Percentiles rank a stretch among this genome's conserved stretches.
Conservation (phyloP, 148 eudicot species). For the Camellia japonica region DNA sequence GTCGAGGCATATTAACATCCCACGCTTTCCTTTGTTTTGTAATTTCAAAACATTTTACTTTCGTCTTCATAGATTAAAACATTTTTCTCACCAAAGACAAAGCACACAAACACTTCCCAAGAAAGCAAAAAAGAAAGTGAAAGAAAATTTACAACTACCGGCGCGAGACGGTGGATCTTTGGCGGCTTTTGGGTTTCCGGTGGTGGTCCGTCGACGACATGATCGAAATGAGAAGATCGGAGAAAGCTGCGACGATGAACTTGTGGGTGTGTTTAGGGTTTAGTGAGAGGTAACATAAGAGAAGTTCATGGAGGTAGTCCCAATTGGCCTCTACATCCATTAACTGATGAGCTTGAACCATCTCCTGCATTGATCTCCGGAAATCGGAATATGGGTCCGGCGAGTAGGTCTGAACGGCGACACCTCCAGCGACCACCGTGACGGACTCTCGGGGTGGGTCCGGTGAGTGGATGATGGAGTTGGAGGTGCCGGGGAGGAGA, state of each 20-base stretch:
- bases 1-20: conserved; percentile 23
- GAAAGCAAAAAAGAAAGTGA: no score
- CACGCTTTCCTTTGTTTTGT: conserved; percentile 27
- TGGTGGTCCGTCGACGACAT: conserved; percentile 20
- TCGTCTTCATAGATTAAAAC: conserved; percentile 8
- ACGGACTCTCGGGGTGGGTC: neutral
- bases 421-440: conserved; percentile 28
- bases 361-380: conserved; percentile 66
- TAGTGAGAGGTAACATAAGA: conserved; percentile 50
- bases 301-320: conserved; percentile 62
- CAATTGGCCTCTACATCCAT: conserved; percentile 31
- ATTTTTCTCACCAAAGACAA: no score
- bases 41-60: neutral
- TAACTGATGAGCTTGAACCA: conserved; percentile 54
- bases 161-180: neutral
- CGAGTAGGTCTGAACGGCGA: conserved; percentile 56
- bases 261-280: conserved; percentile 65
- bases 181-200: conserved; percentile 14
- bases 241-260: conserved; percentile 54
- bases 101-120: no score
- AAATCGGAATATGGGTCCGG: conserved; percentile 63
- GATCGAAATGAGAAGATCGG: conserved; percentile 45
- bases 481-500: conserved; percentile 66
- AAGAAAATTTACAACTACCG: neutral
- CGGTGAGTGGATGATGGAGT: conserved; percentile 51